Conservation (phyloP, 805 yeast species). For the Candida tallmaniae region DNA sequence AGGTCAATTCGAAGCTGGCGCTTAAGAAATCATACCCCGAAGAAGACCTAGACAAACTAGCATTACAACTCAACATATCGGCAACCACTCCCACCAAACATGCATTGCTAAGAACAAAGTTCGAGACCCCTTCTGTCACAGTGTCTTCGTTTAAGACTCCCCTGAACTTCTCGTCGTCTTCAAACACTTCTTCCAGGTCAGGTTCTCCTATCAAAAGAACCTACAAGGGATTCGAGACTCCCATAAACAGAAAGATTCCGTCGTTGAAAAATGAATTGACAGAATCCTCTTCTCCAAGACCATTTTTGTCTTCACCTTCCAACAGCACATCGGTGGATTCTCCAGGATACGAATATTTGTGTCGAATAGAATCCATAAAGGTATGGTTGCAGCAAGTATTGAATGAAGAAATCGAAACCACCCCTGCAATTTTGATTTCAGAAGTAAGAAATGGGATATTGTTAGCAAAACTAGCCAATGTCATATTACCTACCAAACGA, state of each 20-base stretch:
- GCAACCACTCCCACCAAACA: constrained; percentile 20
- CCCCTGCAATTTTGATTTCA: constrained; percentile 57
- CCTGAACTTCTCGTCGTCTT: constrained; percentile 9
- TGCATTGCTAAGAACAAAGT: constrained; percentile 26
- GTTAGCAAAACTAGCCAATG: constrained; percentile 72
- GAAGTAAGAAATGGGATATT: constrained; percentile 79
- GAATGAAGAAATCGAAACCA: constrained; percentile 49
- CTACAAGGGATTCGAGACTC: constrained; percentile 9
- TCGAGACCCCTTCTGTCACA: constrained; percentile 40
- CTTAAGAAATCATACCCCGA: constrained; percentile 14
- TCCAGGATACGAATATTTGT: constrained; percentile 65
- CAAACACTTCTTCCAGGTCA: constrained; percentile 16
- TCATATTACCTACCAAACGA: constrained; percentile 62
- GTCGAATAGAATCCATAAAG: constrained; percentile 78
- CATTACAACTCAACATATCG: constrained; percentile 30
- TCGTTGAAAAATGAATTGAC: constrained; percentile 8
- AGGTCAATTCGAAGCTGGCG: constrained; percentile 21
- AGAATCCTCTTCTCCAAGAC: constrained; percentile 6
- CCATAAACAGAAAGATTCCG: constrained; percentile 6
- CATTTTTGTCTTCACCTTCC: constrained; percentile 25
- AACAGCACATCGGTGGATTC: constrained; percentile 26
- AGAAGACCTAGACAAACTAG: constrained; percentile 36
- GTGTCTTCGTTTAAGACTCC: constrained; percentile 38
- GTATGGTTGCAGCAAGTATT: constrained; percentile 70
- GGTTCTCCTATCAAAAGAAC: constrained; percentile 16